These are phyloP conservation scores for Pneumocystis oryctolagi DNA, from an alignment of 1,139 yeast genomes.

Conservation along the genomic window DNA sequence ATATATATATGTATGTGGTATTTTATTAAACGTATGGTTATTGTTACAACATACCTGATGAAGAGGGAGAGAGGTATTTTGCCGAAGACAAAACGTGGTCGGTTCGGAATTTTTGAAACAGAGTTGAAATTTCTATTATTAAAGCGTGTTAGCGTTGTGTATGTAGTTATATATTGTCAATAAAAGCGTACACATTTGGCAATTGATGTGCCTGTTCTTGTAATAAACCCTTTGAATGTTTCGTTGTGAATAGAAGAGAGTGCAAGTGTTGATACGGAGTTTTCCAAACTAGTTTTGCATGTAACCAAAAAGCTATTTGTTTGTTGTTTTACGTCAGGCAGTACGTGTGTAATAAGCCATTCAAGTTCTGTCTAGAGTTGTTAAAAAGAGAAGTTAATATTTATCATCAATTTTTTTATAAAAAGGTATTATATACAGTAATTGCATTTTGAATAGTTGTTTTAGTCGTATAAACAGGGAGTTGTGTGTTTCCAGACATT, in stretches of 20 bases:
- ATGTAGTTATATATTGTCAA: neutral
- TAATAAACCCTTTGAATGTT: slow-evolving; percentile 7
- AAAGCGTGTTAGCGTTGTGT: neutral
- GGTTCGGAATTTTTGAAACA: neutral
- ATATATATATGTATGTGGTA: no score
- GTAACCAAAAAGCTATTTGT: slow-evolving; percentile 3
- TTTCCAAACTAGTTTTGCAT: slow-evolving; percentile 8
- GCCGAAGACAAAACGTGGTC: no score
- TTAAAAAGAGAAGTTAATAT: no score
- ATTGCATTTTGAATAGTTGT: neutral
- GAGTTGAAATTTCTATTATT: neutral
- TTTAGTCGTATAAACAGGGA: neutral
- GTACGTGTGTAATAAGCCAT: slow-evolving; percentile 7
- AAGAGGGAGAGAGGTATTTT: no score
- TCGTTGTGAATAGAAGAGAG: slow-evolving; percentile 9
- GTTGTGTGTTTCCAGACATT: neutral
- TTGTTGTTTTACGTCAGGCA: slow-evolving; percentile 4
- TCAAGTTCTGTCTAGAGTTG: neutral
- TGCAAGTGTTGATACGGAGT: slow-evolving; percentile 1
- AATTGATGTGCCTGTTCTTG: slow-evolving; percentile 6
- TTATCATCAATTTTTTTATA: no score
- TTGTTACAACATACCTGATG: neutral
- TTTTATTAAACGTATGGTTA: neutral
- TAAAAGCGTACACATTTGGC: slow-evolving; percentile 4
- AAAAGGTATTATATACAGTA: no score